Percentiles rank a stretch among this genome's conserved stretches.
These are phyloP conservation scores for Myxozyma neotropica DNA, from an alignment of 805 yeast species.

Conservation along the genomic window DNA sequence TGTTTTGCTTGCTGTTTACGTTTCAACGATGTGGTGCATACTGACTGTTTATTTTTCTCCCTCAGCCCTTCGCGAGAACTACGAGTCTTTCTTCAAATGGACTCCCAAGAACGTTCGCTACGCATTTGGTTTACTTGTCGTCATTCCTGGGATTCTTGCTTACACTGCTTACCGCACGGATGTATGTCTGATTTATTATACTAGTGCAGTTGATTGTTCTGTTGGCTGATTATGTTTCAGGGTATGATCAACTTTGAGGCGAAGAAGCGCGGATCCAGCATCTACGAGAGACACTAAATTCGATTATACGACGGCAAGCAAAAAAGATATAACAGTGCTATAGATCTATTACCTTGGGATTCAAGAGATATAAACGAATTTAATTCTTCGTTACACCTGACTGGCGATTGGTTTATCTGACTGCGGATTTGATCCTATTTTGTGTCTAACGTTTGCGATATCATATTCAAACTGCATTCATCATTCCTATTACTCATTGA, in stretches of 20 bases:
- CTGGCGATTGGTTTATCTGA: not conserved
- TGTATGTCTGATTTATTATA: conserved; percentile 9
- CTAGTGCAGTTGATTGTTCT: no score
- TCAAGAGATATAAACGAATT: no score
- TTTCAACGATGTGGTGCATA: not conserved
- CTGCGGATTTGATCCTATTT: not conserved
- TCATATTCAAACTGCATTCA: not conserved
- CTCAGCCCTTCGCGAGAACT: conserved; percentile 30
- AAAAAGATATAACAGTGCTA: no score
- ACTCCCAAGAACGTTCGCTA: conserved; percentile 27
- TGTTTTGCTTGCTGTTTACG: not conserved
- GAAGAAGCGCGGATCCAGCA: conserved; percentile 30
- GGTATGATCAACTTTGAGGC: conserved; percentile 32
- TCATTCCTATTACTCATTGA: not conserved
- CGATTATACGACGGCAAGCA: no score
- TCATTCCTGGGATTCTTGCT: conserved; percentile 21
- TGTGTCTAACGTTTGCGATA: not conserved
- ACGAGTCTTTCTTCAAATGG: conserved; percentile 29
- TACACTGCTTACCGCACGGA: conserved; percentile 27
- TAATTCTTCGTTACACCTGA: no score
- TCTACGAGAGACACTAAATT: conserved; percentile 16
- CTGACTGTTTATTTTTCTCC: not conserved
- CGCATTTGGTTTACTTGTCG: conserved; percentile 16
- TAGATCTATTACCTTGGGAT: no score
- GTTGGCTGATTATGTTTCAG: no score